Base-by-base conservation (phyloP, 129 eudicot species). In the Flaveria brownii region DNA sequence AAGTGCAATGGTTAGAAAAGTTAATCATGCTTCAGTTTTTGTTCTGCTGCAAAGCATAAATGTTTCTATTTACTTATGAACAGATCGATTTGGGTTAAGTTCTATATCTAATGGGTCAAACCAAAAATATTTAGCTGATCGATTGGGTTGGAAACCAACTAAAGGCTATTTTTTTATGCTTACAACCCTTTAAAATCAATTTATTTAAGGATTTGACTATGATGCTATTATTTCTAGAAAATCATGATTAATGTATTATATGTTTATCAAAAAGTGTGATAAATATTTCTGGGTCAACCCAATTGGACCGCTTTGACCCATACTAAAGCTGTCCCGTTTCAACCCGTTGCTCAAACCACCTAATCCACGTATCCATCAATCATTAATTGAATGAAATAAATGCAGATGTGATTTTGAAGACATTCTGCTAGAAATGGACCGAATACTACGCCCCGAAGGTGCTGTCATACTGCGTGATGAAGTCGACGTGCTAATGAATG, bases 371-470 rank as follows among this genome's bases (percentile, higher is more conserved):
- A 23, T 67, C 25, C 56, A 5, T 68, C 49, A 60, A 51, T 50
- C 49, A 16, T 63, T 71, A 61, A 43, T 59, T 36, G 18, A 70
- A 47, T 49, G 28, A 54, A 78, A 71, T 65, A 41, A 9, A 57
- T 68, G 68, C 83, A 95, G 99, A 82, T 95, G 99, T 57, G 85
- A 87, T 72, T 87, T 86, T 70, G 99, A 95, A 80, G 96, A 95
- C 86, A 89, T 95, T 75, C 96, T 95, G 72, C 67, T 91, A 66
- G 99, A 91, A 84, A 94, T 91, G 97, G 98, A 95, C 70, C 84
- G 99, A 20, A 95, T 91, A 59, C 78, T 94, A 68, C 84, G 98
- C n/a, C 98, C 98, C 2, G 97, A 94, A 83, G 98, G 98, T 5
- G 93, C 97, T 22, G 93, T 94, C 49, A 94, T 94, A 51, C 76